Conservation (phyloP, 768 basidiomycete species). For the Boletus tylopilopsis region DNA sequence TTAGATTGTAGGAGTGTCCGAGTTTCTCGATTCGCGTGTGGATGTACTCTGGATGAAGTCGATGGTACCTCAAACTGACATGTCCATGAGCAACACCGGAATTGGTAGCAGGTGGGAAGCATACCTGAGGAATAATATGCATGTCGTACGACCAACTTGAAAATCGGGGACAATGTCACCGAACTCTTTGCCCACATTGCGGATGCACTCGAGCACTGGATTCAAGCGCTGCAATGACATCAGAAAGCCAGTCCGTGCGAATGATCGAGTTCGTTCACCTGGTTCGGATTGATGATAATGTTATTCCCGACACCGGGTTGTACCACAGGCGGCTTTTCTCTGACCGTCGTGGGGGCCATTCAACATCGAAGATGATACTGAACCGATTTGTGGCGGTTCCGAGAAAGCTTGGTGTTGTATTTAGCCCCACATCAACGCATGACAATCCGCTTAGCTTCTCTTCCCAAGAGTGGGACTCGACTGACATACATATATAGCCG, state of each 20-base stretch:
- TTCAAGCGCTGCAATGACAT: conserved; percentile 64
- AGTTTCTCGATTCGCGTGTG: conserved; percentile 87
- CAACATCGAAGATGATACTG: not conserved
- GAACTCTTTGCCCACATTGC: conserved; percentile 90
- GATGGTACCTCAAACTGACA: conserved; percentile 84
- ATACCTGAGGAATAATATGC: conserved; percentile 88
- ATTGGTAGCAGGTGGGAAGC: not conserved
- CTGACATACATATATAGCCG: too few species aligned
- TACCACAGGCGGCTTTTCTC: conserved; percentile 51
- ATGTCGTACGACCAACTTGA: conserved; percentile 92
- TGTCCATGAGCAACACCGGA: not conserved
- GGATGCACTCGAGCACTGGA: conserved; percentile 80
- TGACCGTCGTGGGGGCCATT: not conserved
- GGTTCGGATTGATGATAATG: conserved; percentile 59
- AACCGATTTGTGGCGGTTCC: conserved; percentile 11
- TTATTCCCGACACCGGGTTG: conserved; percentile 61
- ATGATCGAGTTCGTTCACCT: conserved; percentile 34
- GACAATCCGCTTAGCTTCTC: too few species aligned
- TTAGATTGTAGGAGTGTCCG: conserved; percentile 72
- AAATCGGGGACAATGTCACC: conserved; percentile 93
- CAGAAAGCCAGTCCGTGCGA: not conserved
- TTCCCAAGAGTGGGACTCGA: too few species aligned
- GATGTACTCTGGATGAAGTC: conserved; percentile 96
- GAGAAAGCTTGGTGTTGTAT: not conserved
- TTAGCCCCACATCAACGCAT: not conserved